These are phyloP conservation scores for Penicillium coffeae DNA, from an alignment of 495 filamentous ascomycete genomes.

Conservation along the genomic window DNA sequence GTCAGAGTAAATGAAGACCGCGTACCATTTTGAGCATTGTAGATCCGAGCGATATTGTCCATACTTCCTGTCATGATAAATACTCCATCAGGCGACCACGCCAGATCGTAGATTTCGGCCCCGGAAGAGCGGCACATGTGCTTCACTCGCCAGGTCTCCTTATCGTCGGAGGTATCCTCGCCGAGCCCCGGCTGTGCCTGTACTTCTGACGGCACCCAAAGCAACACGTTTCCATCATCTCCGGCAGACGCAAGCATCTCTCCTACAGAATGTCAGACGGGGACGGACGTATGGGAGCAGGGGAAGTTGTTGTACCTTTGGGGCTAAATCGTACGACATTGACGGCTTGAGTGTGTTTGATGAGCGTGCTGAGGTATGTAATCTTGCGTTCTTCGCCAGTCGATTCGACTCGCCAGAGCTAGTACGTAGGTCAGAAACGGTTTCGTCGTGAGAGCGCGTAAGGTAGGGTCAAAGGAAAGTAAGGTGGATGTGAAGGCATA, in stretches of 20 bases:
- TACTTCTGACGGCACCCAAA: slow-evolving; percentile 88
- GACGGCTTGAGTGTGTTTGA: slow-evolving; percentile 94
- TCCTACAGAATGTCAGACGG: slow-evolving; percentile 50
- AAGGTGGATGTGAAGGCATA: slow-evolving; percentile 43
- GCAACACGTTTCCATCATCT: slow-evolving; percentile 92
- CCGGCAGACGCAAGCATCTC: slow-evolving; percentile 92
- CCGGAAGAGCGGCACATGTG: slow-evolving; percentile 94
- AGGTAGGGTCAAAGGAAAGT: slow-evolving; percentile 6
- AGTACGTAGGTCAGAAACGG: slow-evolving; percentile 32
- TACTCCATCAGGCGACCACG: slow-evolving; percentile 93
- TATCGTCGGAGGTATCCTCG: slow-evolving; percentile 83
- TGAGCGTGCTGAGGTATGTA: slow-evolving; percentile 82
- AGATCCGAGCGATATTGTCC: slow-evolving; percentile 95
- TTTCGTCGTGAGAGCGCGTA: slow-evolving; percentile 7
- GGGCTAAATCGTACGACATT: slow-evolving; percentile 97
- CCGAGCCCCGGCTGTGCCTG: slow-evolving; percentile 64
- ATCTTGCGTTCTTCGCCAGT: slow-evolving; percentile 85
- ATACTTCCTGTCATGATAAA: slow-evolving; percentile 99
- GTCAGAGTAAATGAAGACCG: slow-evolving; percentile 1
- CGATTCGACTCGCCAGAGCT: slow-evolving; percentile 88
- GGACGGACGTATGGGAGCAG: slow-evolving; percentile 1
- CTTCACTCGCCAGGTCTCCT: slow-evolving; percentile 94
- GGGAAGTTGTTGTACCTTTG: slow-evolving; percentile 57
- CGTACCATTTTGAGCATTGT: slow-evolving; percentile 89
- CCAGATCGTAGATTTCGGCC: slow-evolving; percentile 94